Percentiles rank a stretch among this genome's conserved stretches.
Conservation (phyloP, 345 rosid species). For the Heritiera littoralis region DNA sequence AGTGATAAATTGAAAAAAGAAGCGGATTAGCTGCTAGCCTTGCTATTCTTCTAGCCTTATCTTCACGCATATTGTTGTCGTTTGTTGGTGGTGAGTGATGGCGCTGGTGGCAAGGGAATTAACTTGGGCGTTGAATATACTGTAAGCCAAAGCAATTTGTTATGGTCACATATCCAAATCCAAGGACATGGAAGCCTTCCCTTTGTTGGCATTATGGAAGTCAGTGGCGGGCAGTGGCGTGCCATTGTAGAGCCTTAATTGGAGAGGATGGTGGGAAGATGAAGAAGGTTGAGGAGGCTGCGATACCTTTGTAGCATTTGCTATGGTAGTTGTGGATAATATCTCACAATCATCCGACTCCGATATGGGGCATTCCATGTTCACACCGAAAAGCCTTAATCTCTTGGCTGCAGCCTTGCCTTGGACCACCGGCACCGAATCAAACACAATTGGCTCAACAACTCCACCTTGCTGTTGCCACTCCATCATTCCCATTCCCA, state of each 20-base stretch:
- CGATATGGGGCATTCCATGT: slow-evolving; percentile 76
- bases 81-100: background rate
- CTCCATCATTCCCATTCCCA: slow-evolving; percentile 36
- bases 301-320: slow-evolving; percentile 22
- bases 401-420: slow-evolving; percentile 68
- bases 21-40: slow-evolving; percentile 13
- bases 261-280: slow-evolving; percentile 34
- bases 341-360: slow-evolving; percentile 36
- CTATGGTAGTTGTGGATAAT: slow-evolving; percentile 34
- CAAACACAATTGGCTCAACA: slow-evolving; percentile 39
- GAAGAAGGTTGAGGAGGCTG: slow-evolving; percentile 28
- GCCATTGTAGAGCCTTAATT: slow-evolving; percentile 45
- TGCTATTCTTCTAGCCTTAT: slow-evolving; percentile 6
- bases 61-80: background rate
- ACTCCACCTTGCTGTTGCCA: slow-evolving; percentile 29
- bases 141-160: background rate
- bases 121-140: background rate
- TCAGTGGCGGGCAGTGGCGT: slow-evolving; percentile 31
- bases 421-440: slow-evolving; percentile 66
- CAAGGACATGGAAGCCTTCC: slow-evolving; percentile 45
- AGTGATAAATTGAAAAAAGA: background rate
- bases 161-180: slow-evolving; percentile 46
- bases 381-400: slow-evolving; percentile 86
- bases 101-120: background rate
- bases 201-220: slow-evolving; percentile 36